These are phyloP conservation scores for Saccharomycopsis olivae DNA, from an alignment of 805 yeast genomes.

Conservation along the genomic window DNA sequence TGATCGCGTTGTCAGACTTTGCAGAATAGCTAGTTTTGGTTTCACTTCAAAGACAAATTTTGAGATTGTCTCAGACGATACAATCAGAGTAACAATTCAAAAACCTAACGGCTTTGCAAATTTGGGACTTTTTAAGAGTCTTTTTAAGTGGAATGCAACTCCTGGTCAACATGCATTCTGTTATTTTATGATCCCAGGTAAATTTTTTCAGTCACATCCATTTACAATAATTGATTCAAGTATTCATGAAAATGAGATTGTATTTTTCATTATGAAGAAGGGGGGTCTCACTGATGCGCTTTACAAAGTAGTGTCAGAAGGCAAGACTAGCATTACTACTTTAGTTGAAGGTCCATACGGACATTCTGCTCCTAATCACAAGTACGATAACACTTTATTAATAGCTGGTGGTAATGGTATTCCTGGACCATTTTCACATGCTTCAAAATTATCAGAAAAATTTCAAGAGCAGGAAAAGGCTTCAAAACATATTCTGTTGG, in stretches of 20 bases:
- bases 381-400: constrained; percentile 29
- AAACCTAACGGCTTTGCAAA: constrained; percentile 20
- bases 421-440: constrained; percentile 40
- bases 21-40: constrained; percentile 50
- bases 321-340: constrained; percentile 25
- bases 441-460: constrained; percentile 21
- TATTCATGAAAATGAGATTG: constrained; percentile 6
- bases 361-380: constrained; percentile 27
- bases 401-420: constrained; percentile 46
- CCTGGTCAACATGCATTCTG: constrained; percentile 53
- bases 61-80: constrained; percentile 36
- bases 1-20: constrained; percentile 50
- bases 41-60: constrained; percentile 34
- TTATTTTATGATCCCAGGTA: constrained; percentile 39
- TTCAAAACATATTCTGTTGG: constrained; percentile 29
- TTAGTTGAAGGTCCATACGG: constrained; percentile 61
- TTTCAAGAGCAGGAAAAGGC: too few species aligned
- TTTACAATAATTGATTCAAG: constrained; percentile 32
- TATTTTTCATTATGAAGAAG: constrained; percentile 35
- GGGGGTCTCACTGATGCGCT: constrained; percentile 44
- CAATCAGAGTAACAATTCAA: constrained; percentile 33
- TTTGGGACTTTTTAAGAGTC: not conserved
- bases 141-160: constrained; percentile 29
- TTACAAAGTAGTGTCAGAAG: constrained; percentile 23
- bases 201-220: constrained; percentile 67